Base-by-base conservation (phyloP, 2,329 filamentous ascomycete species). In the Beauveria rudraprayagi region DNA sequence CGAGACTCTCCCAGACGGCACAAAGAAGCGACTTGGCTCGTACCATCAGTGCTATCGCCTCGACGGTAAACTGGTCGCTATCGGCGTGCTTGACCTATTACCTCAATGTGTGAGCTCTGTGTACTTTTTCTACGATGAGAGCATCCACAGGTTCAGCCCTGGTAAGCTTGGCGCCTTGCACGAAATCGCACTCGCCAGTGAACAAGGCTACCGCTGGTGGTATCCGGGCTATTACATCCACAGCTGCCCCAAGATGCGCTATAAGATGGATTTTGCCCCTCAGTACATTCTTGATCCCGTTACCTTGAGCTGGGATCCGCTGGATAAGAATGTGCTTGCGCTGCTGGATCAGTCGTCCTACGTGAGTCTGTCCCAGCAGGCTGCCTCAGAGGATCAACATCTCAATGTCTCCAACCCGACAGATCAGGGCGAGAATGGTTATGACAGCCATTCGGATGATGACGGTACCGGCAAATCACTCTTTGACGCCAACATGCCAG, bases 161-260 rank as follows among this genome's bases (percentile, higher is more conserved):
- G 90, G 90, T 1, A 94, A 93, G 72, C 73, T 93, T 5, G 86
- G 88, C 41, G 90, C 90, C 1, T 71, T 93, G 63, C 78, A 86
- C 63, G 90, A 94, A 72, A 88, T 90, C 63, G 78, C 85, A 0
- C 72, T 94, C 30, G 87, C 90, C 0, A 74, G 80, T 3, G 89
- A 93, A 68, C 78, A 77, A 6, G 86, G 83, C 0, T 92, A 92
- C 67, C 76, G 81, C 48, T 91, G 84, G 78, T 94, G 91, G 82
- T 94, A 93, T 73, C 87, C 81, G 6, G 86, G 90, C 6, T 93
- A 86, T 72, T 94, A 93, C 68, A 93, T 94, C 62, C 89, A 92
- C 71, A 85, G 77, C 60, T 93, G 90, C 68, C 79, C 83, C 58
- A 94, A 94, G 76, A 93, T 94, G 90, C 80, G 81, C 66, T 94